phyloP scores from a whole-genome alignment of 768 basidiomycete genomes.

The Boletus barrowsii region DNA sequence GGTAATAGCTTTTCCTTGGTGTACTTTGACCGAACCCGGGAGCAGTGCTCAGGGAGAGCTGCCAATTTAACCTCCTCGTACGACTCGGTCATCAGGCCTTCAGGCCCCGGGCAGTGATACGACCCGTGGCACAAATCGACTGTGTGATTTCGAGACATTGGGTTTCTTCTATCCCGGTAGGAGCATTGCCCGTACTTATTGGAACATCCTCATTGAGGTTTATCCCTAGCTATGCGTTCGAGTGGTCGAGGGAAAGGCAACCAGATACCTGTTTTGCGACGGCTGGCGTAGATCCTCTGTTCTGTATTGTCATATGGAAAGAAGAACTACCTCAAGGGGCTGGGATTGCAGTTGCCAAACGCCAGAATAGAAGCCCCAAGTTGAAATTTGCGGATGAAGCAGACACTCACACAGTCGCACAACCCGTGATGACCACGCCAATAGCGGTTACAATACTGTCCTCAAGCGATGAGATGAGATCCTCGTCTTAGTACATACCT shows the following conservation, averaged over 20 bases:
- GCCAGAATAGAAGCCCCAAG: background rate
- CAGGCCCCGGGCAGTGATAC: background rate
- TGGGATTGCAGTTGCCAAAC: background rate
- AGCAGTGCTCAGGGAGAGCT: background rate
- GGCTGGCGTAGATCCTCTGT: background rate
- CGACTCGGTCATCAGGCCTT: background rate
- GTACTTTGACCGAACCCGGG: background rate
- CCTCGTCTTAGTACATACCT: background rate
- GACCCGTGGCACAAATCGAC: background rate
- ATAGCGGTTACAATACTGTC: too few relatives aligned
- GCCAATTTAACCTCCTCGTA: too few relatives aligned
- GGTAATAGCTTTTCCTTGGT: background rate
- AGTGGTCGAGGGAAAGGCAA: background rate
- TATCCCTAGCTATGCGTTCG: background rate
- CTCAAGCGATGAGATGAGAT: background rate
- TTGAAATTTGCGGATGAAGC: background rate
- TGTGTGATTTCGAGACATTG: too few relatives aligned
- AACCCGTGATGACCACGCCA: background rate
- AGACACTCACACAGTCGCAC: background rate
- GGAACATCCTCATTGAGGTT: too few relatives aligned
- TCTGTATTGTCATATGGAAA: background rate
- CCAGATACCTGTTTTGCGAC: background rate
- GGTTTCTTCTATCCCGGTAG: background rate
- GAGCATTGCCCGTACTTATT: background rate
- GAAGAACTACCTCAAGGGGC: background rate